Percentiles rank a stretch among this genome's conserved stretches.
These are phyloP conservation scores for Thalia dealbata DNA, from an alignment of 176 grass and related monocot genomes.

Conservation along the genomic window DNA sequence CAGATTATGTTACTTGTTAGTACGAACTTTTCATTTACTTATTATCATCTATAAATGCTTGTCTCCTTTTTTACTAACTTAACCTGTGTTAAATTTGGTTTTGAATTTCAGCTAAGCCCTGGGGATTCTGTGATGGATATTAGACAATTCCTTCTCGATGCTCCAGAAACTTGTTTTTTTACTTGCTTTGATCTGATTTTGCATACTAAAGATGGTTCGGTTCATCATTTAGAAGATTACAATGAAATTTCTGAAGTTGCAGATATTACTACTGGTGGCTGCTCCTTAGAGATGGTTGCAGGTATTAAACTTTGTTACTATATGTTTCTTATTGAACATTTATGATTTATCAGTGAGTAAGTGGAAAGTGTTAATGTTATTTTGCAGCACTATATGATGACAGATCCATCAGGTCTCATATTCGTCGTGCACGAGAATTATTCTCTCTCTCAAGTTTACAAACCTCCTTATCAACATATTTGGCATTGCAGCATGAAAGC, in stretches of 20 bases:
- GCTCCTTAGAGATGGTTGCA: constrained; percentile 82
- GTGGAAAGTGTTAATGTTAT: constrained; percentile 19
- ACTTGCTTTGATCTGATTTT: constrained; percentile 88
- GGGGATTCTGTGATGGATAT: constrained; percentile 92
- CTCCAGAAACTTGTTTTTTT: constrained; percentile 96
- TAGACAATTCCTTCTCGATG: constrained; percentile 92
- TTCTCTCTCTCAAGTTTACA: constrained; percentile 80
- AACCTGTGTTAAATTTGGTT: constrained; percentile 17
- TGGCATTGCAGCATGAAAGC: constrained; percentile 84
- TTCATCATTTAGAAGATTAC: constrained; percentile 87
- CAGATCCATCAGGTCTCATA: constrained; percentile 92
- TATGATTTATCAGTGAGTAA: not conserved
- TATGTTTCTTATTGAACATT: not conserved
- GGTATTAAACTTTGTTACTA: constrained; percentile 27
- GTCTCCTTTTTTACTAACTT: not conserved
- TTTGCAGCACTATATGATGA: constrained; percentile 87
- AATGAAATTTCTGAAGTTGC: constrained; percentile 95
- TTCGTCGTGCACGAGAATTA: constrained; percentile 74
- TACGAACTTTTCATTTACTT: not conserved
- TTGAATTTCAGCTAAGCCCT: constrained; percentile 66
- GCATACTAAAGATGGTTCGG: constrained; percentile 66
- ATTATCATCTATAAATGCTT: not conserved
- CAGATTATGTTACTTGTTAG: not conserved
- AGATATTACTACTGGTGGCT: constrained; percentile 75
- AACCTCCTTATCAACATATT: constrained; percentile 64